These are phyloP conservation scores for Ceratocystis albifundus DNA, from an alignment of 2,329 filamentous ascomycete genomes.

Conservation along the genomic window DNA sequence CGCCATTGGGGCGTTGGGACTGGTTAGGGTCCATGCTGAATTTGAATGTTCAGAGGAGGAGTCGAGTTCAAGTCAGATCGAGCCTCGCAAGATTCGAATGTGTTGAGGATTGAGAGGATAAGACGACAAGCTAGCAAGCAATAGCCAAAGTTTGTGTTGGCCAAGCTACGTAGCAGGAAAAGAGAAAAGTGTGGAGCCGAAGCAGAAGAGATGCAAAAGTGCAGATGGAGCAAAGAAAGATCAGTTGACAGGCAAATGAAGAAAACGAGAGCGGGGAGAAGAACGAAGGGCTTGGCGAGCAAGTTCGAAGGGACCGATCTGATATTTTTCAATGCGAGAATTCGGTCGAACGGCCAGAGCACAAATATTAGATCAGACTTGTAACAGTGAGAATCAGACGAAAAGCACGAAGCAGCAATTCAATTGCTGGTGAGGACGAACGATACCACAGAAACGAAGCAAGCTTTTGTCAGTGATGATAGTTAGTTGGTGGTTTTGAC, in stretches of 20 bases:
- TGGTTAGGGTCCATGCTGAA: slow-evolving; percentile 47
- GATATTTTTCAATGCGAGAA: slow-evolving; percentile 23
- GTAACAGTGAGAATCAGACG: slow-evolving; percentile 10
- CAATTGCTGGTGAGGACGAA: slow-evolving; percentile 13
- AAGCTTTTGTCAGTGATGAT: neutral
- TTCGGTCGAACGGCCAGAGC: slow-evolving; percentile 19
- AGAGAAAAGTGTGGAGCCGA: slow-evolving; percentile 2
- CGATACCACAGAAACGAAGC: neutral
- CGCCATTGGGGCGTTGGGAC: slow-evolving; percentile 38
- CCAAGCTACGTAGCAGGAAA: neutral
- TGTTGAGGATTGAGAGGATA: slow-evolving; percentile 4
- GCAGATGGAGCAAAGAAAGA: slow-evolving; percentile 11
- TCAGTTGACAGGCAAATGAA: slow-evolving; percentile 12
- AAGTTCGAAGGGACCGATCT: slow-evolving; percentile 19
- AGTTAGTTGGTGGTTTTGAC: neutral
- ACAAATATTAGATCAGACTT: slow-evolving; percentile 8
- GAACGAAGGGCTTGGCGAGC: slow-evolving; percentile 6
- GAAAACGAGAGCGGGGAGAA: slow-evolving; percentile 4
- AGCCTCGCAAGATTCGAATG: slow-evolving; percentile 28
- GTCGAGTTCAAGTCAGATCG: slow-evolving; percentile 25
- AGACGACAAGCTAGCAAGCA: slow-evolving; percentile 11
- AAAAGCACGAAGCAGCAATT: slow-evolving; percentile 16
- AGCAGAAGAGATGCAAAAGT: slow-evolving; percentile 3
- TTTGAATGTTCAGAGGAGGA: slow-evolving; percentile 21
- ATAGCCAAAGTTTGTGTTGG: slow-evolving; percentile 15